Conservation (phyloP, 768 basidiomycete genomes). For the Mycena chlorophos region DNA sequence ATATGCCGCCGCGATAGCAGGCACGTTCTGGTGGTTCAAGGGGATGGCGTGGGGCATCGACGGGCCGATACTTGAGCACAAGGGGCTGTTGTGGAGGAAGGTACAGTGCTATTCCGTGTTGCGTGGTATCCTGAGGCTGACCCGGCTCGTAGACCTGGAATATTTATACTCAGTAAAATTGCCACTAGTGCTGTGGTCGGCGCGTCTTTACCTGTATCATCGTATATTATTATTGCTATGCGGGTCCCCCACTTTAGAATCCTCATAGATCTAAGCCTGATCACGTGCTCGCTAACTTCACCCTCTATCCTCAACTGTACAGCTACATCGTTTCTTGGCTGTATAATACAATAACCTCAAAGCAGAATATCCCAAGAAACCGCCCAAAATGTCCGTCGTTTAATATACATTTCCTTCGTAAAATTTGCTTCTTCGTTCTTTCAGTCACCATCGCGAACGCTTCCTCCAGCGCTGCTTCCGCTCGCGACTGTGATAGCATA, state of each 20-base stretch:
- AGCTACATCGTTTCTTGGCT: background rate
- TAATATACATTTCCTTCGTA: constrained; percentile 1
- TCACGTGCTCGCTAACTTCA: no score
- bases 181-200: no score
- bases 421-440: background rate
- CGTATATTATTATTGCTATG: no score
- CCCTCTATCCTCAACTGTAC: background rate
- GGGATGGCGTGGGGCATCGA: constrained; percentile 87
- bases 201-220: no score
- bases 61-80: constrained; percentile 80
- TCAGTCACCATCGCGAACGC: constrained; percentile 8
- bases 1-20: constrained; percentile 57
- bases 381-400: constrained; percentile 6
- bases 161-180: constrained; percentile 22
- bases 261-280: no score
- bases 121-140: constrained; percentile 3
- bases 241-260: no score
- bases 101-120: constrained; percentile 32
- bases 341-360: background rate
- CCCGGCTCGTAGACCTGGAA: constrained; percentile 17
- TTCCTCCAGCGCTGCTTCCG: constrained; percentile 18
- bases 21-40: constrained; percentile 93
- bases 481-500: constrained; percentile 18
- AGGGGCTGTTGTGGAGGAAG: constrained; percentile 79
- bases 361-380: constrained; percentile 1